phyloP scores from a whole-genome alignment of 345 rosid species.

The Citrus cavaleriei region DNA sequence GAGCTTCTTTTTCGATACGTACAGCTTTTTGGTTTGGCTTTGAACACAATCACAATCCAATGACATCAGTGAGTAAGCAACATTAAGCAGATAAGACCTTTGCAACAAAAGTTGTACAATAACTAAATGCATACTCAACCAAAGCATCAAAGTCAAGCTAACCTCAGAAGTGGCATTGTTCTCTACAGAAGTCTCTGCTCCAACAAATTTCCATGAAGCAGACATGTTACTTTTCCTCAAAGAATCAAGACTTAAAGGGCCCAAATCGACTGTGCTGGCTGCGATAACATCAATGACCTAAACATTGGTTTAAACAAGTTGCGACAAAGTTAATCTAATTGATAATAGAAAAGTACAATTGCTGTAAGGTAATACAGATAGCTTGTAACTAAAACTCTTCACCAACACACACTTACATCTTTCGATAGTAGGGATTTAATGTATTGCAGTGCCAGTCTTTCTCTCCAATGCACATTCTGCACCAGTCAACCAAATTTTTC shows the following conservation, averaged over 20 bases:
- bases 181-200: constrained; percentile 31
- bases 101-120: background rate
- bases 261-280: constrained; percentile 72
- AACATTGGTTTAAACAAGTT: constrained; percentile 6
- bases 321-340: constrained; percentile 8
- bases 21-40: constrained; percentile 38
- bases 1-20: constrained; percentile 30
- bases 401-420: constrained; percentile 55
- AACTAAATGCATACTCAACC: background rate
- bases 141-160: constrained; percentile 16
- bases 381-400: constrained; percentile 2
- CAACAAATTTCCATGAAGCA: constrained; percentile 68
- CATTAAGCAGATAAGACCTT: constrained; percentile 12
- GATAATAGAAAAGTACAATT: background rate
- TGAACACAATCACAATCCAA: constrained; percentile 18
- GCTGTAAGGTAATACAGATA: background rate
- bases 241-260: constrained; percentile 78
- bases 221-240: constrained; percentile 71
- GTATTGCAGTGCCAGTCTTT: constrained; percentile 63
- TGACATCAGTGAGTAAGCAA: constrained; percentile 18
- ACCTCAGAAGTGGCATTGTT: constrained; percentile 45
- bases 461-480: constrained; percentile 87
- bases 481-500: constrained; percentile 21
- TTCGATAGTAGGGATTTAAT: constrained; percentile 63
- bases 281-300: constrained; percentile 73